A percentile compares a stretch with the other conserved stretches of the same genome.
Evolutionary conservation across 768 basidiomycete genomes (phyloP).

Genomic region (Suillus paluster): DNA sequence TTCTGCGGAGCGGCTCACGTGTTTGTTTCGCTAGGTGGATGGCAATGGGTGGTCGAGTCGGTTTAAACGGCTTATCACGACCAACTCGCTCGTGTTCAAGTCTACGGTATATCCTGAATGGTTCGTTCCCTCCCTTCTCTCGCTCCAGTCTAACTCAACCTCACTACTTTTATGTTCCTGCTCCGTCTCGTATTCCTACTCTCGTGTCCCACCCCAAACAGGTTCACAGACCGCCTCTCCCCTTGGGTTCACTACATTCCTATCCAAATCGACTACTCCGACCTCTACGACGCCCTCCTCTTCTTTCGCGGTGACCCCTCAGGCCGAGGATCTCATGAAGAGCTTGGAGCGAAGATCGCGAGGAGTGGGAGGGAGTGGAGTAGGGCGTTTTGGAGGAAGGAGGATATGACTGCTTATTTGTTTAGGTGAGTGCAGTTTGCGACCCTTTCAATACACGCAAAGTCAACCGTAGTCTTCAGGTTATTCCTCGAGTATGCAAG

Average conservation of each 20-base stretch:
- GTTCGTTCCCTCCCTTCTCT: constrained; percentile 32
- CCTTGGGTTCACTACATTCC: constrained; percentile 75
- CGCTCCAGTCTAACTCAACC: no score
- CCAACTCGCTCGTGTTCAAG: constrained; percentile 63
- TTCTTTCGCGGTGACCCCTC: constrained; percentile 71
- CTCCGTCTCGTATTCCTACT: no score
- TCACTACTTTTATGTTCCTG: no score
- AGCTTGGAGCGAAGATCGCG: no score
- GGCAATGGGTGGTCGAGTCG: constrained; percentile 67
- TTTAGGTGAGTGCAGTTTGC: no score
- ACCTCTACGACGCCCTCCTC: constrained; percentile 65
- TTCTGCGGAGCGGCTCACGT: not conserved
- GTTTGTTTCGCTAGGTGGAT: constrained; percentile 43
- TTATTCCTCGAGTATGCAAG: no score
- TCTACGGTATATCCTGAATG: constrained; percentile 72
- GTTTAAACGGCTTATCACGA: constrained; percentile 61
- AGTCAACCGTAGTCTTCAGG: no score
- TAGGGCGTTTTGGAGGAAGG: no score
- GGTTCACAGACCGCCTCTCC: constrained; percentile 55
- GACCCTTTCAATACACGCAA: no score
- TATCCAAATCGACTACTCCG: constrained; percentile 60
- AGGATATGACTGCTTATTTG: no score
- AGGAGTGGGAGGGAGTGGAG: no score
- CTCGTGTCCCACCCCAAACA: constrained; percentile 14
- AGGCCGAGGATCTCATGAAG: constrained; percentile 64